Conservation (phyloP, 2,329 filamentous ascomycete genomes). For the Epichloe sibirici region DNA sequence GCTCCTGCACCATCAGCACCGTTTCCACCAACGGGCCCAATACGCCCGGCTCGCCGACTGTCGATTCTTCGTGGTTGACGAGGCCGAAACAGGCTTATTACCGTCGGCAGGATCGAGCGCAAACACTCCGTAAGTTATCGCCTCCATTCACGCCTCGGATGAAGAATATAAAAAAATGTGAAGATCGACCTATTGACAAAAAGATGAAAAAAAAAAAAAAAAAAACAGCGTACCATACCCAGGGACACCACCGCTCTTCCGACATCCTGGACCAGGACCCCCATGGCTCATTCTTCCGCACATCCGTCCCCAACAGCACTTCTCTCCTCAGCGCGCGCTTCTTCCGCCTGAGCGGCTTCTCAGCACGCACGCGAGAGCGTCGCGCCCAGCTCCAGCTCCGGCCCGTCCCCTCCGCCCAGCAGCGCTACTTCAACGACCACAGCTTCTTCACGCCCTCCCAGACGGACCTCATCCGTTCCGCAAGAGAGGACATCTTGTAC, state of each 20-base stretch:
- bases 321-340: conserved; percentile 9
- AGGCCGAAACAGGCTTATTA: neutral
- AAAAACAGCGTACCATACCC: neutral
- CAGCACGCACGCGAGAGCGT: conserved; percentile 9
- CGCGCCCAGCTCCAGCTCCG: neutral
- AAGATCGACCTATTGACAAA: too few species aligned
- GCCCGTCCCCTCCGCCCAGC: neutral
- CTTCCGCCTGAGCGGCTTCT: conserved; percentile 14
- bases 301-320: conserved; percentile 5
- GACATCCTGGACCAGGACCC: conserved; percentile 1
- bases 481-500: conserved; percentile 18
- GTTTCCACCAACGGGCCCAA: conserved; percentile 14
- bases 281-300: conserved; percentile 6
- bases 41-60: conserved; percentile 15
- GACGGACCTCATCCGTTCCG: conserved; percentile 18
- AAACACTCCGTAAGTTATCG: conserved; percentile 1
- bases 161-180: neutral
- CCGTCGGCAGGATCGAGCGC: neutral
- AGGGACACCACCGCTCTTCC: conserved; percentile 3
- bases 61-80: conserved; percentile 3
- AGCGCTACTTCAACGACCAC: conserved; percentile 6
- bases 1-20: conserved; percentile 21
- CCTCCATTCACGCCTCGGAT: neutral
- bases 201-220: neutral
- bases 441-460: conserved; percentile 19